Evolutionary conservation across 805 yeast genomes (phyloP), one percentile per base, ranked within the genome.

Genomic region (Ogataea paradorogensis): DNA sequence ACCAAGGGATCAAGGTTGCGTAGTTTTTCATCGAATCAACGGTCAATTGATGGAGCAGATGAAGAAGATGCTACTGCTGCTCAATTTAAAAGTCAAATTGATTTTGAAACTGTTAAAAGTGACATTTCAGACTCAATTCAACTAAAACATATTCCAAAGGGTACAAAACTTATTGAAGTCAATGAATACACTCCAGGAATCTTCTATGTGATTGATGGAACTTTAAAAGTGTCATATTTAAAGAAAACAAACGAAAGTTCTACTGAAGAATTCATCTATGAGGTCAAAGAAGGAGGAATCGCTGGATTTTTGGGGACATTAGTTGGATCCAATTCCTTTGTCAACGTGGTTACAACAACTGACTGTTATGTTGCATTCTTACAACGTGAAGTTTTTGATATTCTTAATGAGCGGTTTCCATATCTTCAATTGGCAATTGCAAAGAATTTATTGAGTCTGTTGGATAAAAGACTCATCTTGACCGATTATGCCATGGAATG

Each of bases 401-500:
- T 70, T 9, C 61, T 90, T 16, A 73, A 82, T 51, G 97, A 91
- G 42, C 77, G 78, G 47, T 83, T 78, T 55, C 90, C 91, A 43
- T 72, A 78, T 61, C 70, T 91, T 8, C 84, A 85, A 49, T 66
- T 91, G 27, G 78, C 88, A 2, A 74, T 89, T 32, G 96, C 98
- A 0, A 79, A 80, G 44, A 73, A 80, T 7, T 65, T 91, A 47
- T 79, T 84, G 31, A 70, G 69, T n/a, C 69, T 84, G 2, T 61
- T 93, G 27, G 82, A 90, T 21, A 67, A 74, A 21, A 76, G 84
- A 40, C 68, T 91, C 27, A 62, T 84, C 27, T 77, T 83, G 40
- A 76, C 93, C 29, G 98, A 91, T 56, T 87, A 85, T 61, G 96
- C 97, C 0, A 66, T 93, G 36, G 99, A 93, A 60, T 91, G 98